Evolutionary conservation across 2,329 filamentous ascomycete species (phyloP).

Genomic region (Stagonosporopsis chrysanthemi): DNA sequence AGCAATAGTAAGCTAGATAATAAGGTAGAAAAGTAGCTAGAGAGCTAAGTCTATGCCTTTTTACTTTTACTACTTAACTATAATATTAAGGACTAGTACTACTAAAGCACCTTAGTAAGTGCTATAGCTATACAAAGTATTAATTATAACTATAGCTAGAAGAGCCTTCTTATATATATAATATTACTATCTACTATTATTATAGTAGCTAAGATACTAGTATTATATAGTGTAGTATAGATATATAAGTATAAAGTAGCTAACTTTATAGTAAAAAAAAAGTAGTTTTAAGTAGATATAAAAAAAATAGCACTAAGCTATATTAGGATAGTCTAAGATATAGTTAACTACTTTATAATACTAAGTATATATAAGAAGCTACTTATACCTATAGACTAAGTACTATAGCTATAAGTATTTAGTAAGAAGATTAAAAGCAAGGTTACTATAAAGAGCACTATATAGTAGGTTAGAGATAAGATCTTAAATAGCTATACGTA

Average conservation of each 20-base stretch:
- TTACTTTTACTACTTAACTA: constrained; percentile 9
- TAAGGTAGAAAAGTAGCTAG: not conserved
- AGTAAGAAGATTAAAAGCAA: constrained; percentile 6
- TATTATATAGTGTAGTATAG: constrained; percentile 6
- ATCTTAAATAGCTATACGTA: constrained; percentile 17
- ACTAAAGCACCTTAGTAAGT: constrained; percentile 10
- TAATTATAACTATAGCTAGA: constrained; percentile 8
- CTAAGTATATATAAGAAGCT: no score
- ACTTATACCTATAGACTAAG: constrained; percentile 6
- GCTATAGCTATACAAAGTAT: constrained; percentile 9
- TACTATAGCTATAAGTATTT: no score
- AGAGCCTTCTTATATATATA: constrained; percentile 11
- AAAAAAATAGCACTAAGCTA: not conserved
- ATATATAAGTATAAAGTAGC: not conserved
- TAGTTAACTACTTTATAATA: no score
- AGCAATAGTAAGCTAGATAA: no score
- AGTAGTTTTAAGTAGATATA: not conserved
- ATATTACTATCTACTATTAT: constrained; percentile 1
- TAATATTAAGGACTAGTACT: constrained; percentile 6
- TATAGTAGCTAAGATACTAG: constrained; percentile 11
- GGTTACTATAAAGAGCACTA: constrained; percentile 3
- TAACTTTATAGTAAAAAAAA: not conserved
- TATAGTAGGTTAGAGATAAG: constrained; percentile 17
- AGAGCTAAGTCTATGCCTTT: constrained; percentile 1
- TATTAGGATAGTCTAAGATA: constrained; percentile 3